A percentile compares a stretch with the other conserved stretches of the same genome.
Evolutionary conservation across 1,284 basidiomycete genomes (phyloP).

Genomic region (Boletus mariae): DNA sequence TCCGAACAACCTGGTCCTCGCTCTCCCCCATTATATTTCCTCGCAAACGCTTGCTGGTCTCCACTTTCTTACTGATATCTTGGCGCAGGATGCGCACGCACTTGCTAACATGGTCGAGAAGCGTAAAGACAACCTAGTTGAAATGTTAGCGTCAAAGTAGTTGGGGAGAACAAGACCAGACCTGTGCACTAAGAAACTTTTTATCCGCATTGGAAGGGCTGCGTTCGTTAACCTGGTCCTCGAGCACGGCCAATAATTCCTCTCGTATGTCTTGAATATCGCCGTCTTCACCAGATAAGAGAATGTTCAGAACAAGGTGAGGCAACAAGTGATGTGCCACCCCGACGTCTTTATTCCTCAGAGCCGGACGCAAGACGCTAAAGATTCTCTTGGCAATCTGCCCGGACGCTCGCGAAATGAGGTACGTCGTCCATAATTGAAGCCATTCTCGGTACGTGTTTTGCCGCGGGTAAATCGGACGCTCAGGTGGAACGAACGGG

Average conservation of each 20-base stretch:
- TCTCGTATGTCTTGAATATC: conserved; percentile 64
- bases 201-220: conserved; percentile 68
- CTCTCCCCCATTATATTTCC: conserved; percentile 36
- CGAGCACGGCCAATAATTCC: conserved; percentile 82
- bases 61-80: conserved; percentile 50
- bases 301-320: conserved; percentile 84
- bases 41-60: conserved; percentile 46
- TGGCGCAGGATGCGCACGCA: conserved; percentile 78
- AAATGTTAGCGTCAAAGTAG: conserved; percentile 1
- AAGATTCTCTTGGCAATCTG: conserved; percentile 69
- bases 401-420: conserved; percentile 72
- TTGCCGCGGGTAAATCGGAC: conserved; percentile 77
- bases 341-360: conserved; percentile 86
- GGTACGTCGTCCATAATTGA: conserved; percentile 82
- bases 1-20: conserved; percentile 58
- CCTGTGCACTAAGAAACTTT: conserved; percentile 85
- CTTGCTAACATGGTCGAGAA: conserved; percentile 93
- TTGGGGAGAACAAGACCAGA: conserved; percentile 31
- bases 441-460: conserved; percentile 95
- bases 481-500: conserved; percentile 37
- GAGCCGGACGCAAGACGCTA: conserved; percentile 72
- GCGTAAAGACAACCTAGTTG: conserved; percentile 81
- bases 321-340: conserved; percentile 91
- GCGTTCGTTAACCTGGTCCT: conserved; percentile 76
- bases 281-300: conserved; percentile 71